Conservation (phyloP, 805 yeast species). For the Pichia exigua region DNA sequence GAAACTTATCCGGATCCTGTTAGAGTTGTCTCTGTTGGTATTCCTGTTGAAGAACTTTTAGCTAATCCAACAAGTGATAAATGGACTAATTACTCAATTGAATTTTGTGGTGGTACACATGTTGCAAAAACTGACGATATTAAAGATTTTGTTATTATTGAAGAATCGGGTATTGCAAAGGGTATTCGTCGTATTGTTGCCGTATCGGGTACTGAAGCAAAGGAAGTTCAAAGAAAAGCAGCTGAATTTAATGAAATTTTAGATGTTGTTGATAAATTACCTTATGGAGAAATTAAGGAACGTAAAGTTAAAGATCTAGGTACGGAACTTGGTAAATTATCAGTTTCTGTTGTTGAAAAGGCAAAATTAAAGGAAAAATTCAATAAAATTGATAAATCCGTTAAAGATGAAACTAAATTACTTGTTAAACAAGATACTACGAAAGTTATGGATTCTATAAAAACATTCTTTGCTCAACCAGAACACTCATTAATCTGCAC, state of each 20-base stretch:
- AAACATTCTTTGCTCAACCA: conserved; percentile 54
- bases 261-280: conserved; percentile 50
- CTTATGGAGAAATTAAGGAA: conserved; percentile 75
- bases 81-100: conserved; percentile 78
- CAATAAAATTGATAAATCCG: conserved; percentile 70
- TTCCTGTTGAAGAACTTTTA: conserved; percentile 74
- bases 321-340: conserved; percentile 72
- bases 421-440: conserved; percentile 85
- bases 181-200: conserved; percentile 98
- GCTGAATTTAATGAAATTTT: conserved; percentile 57
- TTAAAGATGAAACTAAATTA: conserved; percentile 81
- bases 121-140: conserved; percentile 89
- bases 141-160: conserved; percentile 80
- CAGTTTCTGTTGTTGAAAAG: conserved; percentile 77
- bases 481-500: conserved; percentile 53
- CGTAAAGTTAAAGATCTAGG: conserved; percentile 74
- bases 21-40: conserved; percentile 94
- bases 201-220: conserved; percentile 87
- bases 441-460: conserved; percentile 70
- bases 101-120: conserved; percentile 99
- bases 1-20: conserved; percentile 99
- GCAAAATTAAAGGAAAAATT: conserved; percentile 67
- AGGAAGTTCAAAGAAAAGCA: conserved; percentile 82
- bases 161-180: conserved; percentile 97
- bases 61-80: conserved; percentile 60